phyloP scores from a whole-genome alignment of 2,329 filamentous ascomycete species.

The Sarocladium brachiariae region DNA sequence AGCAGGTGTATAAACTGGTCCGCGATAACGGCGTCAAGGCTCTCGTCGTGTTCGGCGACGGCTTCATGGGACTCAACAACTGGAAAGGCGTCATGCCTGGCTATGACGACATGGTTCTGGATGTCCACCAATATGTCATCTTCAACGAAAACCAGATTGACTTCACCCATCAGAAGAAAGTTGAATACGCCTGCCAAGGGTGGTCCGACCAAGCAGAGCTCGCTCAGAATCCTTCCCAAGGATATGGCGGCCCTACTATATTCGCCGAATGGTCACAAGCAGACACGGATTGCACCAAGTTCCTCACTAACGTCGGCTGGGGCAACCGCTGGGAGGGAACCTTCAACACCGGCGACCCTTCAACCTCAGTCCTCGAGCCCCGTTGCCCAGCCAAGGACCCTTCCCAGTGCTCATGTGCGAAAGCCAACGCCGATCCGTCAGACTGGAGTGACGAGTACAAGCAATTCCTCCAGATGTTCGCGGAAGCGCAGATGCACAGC shows the following conservation, averaged over 20 bases:
- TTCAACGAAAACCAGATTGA: conserved; percentile 88
- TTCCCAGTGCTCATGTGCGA: conserved; percentile 61
- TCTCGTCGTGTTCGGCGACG: conserved; percentile 81
- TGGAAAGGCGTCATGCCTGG: conserved; percentile 80
- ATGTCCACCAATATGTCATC: conserved; percentile 97
- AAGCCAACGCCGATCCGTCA: conserved; percentile 66
- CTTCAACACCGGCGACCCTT: conserved; percentile 58
- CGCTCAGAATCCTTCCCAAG: conserved; percentile 65
- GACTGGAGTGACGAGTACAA: conserved; percentile 71
- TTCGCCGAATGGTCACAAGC: conserved; percentile 98
- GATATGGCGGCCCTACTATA: conserved; percentile 82
- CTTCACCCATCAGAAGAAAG: conserved; percentile 73
- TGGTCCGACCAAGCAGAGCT: conserved; percentile 75
- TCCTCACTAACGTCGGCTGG: conserved; percentile 83
- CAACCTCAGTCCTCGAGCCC: conserved; percentile 57
- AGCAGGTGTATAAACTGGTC: conserved; percentile 63
- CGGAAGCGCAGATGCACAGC: conserved; percentile 89
- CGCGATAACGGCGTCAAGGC: conserved; percentile 69
- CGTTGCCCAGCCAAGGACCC: conserved; percentile 62
- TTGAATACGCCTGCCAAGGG: conserved; percentile 77
- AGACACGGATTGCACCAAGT: conserved; percentile 84
- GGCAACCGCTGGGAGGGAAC: conserved; percentile 92
- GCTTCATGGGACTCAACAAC: conserved; percentile 83
- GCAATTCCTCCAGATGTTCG: conserved; percentile 79
- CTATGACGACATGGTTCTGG: conserved; percentile 71